phyloP scores from a whole-genome alignment of 495 filamentous ascomycete genomes.

The Viridothelium virens region DNA sequence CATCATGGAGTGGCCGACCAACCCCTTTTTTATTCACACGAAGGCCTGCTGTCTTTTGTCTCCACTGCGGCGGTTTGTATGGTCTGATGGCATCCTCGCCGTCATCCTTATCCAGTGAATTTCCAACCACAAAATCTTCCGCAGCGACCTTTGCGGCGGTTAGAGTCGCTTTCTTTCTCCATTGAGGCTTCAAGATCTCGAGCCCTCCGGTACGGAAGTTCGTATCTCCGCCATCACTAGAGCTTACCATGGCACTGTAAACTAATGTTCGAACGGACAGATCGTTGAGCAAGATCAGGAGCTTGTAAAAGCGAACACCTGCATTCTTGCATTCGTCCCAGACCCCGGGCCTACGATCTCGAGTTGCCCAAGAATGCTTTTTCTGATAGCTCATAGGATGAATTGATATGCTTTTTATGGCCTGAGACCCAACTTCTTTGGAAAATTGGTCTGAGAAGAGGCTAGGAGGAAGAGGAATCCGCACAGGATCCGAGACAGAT shows the following conservation, averaged over 20 bases:
- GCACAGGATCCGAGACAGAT: conserved; percentile 13
- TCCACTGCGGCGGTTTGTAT: not conserved
- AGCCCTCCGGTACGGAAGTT: not conserved
- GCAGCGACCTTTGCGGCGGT: conserved; percentile 1
- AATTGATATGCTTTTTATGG: not conserved
- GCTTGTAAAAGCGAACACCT: conserved; percentile 23
- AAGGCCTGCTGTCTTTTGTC: not conserved
- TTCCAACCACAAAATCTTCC: conserved; percentile 25
- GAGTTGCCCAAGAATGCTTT: conserved; percentile 1
- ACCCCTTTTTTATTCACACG: not conserved
- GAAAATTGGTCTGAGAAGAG: not conserved
- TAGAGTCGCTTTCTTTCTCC: not conserved
- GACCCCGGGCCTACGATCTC: conserved; percentile 6
- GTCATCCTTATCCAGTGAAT: not conserved
- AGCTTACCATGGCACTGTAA: conserved; percentile 1
- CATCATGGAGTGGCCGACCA: not conserved
- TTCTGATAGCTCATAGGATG: not conserved
- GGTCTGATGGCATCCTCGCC: conserved; percentile 17
- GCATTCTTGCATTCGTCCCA: conserved; percentile 12
- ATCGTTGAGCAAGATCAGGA: conserved; percentile 19
- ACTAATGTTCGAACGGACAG: conserved; percentile 15
- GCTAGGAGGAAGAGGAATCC: not conserved
- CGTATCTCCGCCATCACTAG: not conserved
- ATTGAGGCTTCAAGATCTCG: conserved; percentile 6
- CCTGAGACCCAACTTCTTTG: not conserved